Conservation (phyloP, 2,329 filamentous ascomycete species). For the Chrysoporthe deuterocubensis region DNA sequence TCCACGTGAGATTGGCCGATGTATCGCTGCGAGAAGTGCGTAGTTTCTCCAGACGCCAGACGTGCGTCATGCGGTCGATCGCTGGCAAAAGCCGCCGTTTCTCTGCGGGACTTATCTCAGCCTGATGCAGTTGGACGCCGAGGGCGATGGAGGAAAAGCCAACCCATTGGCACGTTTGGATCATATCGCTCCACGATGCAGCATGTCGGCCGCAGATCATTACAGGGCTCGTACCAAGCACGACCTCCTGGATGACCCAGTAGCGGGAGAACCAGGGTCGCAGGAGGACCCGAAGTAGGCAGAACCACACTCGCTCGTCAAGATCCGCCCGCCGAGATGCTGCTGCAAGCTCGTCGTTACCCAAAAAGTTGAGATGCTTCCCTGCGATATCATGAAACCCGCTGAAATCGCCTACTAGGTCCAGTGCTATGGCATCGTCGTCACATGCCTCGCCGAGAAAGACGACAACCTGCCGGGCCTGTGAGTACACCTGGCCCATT, state of each 20-base stretch:
- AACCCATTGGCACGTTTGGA: neutral
- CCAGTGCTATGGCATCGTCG: neutral
- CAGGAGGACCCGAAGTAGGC: conserved; percentile 25
- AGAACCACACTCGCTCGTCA: conserved; percentile 17
- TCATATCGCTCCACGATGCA: conserved; percentile 3
- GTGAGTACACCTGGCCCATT: conserved; percentile 17
- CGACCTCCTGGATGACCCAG: conserved; percentile 30
- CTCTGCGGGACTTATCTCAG: neutral
- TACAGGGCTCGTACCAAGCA: conserved; percentile 18
- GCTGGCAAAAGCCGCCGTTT: neutral
- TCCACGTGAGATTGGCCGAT: neutral
- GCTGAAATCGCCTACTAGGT: neutral
- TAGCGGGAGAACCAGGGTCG: conserved; percentile 28
- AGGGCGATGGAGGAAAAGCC: neutral
- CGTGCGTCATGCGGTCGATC: neutral
- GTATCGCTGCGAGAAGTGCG: neutral
- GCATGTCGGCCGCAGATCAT: conserved; percentile 10
- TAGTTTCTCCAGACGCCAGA: neutral
- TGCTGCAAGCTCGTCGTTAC: neutral
- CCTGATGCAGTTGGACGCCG: neutral
- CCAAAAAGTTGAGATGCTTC: neutral
- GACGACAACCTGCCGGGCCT: conserved; percentile 15
- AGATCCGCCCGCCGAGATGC: neutral
- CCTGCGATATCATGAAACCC: neutral
- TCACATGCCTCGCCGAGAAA: conserved; percentile 18